A percentile compares a stretch with the other conserved stretches of the same genome.
phyloP scores from a whole-genome alignment of 169 alveolate species.

The Plasmodium inui region DNA sequence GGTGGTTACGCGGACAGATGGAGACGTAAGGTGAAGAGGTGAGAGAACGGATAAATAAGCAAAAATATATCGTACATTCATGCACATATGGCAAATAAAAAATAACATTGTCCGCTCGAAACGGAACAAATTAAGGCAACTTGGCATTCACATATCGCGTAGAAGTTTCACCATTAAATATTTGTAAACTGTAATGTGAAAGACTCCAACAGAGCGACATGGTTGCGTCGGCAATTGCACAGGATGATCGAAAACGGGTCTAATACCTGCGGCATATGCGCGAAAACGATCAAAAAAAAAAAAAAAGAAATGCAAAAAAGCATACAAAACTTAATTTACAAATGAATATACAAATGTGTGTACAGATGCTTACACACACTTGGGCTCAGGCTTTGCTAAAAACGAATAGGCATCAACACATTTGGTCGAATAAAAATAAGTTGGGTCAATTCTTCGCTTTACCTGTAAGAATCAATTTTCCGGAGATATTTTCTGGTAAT shows the following conservation, averaged over 20 bases:
- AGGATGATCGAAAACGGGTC: not conserved
- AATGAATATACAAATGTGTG: not conserved
- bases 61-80: not conserved
- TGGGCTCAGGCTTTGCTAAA: not conserved
- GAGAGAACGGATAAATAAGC: not conserved
- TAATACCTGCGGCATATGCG: not conserved
- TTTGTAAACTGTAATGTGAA: not conserved
- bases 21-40: not conserved
- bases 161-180: not conserved
- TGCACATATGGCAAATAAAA: not conserved
- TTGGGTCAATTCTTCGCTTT: not conserved
- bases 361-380: not conserved
- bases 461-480: slow-evolving; percentile 72
- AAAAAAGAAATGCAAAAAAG: not conserved
- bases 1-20: not conserved
- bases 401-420: not conserved
- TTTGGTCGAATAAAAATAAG: not conserved
- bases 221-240: not conserved
- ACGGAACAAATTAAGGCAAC: not conserved
- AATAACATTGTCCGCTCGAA: not conserved
- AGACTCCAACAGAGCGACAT: not conserved
- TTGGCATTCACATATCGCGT: not conserved
- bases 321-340: not conserved
- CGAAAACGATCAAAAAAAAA: not conserved
- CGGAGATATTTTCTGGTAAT: slow-evolving; percentile 65